phyloP scores from a whole-genome alignment of 2,329 filamentous ascomycete genomes.

The Cytospora piceicola region DNA sequence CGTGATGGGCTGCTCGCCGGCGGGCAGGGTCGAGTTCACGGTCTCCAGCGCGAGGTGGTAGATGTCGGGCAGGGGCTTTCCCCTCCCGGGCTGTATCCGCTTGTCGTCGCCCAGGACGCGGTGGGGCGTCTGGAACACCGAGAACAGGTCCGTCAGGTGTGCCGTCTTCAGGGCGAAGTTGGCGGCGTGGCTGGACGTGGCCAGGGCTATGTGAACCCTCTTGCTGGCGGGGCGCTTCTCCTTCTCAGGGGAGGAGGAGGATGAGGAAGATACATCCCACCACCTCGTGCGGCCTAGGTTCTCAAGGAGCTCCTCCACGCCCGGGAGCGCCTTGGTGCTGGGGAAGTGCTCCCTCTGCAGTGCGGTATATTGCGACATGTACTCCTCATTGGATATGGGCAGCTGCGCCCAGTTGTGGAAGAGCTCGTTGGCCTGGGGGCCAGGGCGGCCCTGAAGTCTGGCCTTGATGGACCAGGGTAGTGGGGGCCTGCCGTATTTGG shows the following conservation, averaged over 20 bases:
- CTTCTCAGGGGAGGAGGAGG: too few relatives aligned
- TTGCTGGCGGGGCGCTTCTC: conserved; percentile 35
- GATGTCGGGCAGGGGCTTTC: conserved; percentile 94
- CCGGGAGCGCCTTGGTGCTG: conserved; percentile 74
- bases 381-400: conserved; percentile 74
- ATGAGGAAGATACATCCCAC: conserved; percentile 47
- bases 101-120: conserved; percentile 84
- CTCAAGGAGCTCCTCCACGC: conserved; percentile 70
- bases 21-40: conserved; percentile 74
- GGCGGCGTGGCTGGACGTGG: conserved; percentile 72
- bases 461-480: conserved; percentile 97
- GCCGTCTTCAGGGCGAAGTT: conserved; percentile 80
- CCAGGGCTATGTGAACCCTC: conserved; percentile 79
- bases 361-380: conserved; percentile 58
- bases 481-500: conserved; percentile 70
- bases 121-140: conserved; percentile 69
- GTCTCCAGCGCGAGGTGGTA: conserved; percentile 84
- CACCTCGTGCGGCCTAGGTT: conserved; percentile 59
- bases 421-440: conserved; percentile 55
- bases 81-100: conserved; percentile 76
- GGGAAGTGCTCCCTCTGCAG: conserved; percentile 77
- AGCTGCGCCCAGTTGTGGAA: conserved; percentile 83
- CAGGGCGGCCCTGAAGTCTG: conserved; percentile 69
- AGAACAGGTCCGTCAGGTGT: conserved; percentile 62
- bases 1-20: conserved; percentile 66